phyloP scores from a whole-genome alignment of 1,284 basidiomycete genomes.

The Ustilago sp. region DNA sequence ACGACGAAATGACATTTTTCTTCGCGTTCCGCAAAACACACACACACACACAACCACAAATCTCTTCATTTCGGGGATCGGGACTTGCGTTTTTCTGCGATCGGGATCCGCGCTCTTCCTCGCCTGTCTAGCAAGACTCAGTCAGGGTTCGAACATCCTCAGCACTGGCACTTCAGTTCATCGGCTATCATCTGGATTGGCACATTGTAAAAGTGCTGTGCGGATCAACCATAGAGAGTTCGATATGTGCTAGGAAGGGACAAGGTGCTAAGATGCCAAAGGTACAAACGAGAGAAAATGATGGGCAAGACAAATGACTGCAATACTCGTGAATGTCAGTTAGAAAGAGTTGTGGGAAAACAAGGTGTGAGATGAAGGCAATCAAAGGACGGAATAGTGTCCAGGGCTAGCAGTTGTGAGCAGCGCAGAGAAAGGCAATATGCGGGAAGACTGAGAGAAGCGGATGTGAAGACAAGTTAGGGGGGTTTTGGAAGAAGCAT shows the following conservation, averaged over 20 bases:
- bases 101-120: not conserved
- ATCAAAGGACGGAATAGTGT: no score
- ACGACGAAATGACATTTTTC: conserved; percentile 14
- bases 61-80: not conserved
- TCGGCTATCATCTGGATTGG: no score
- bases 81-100: not conserved
- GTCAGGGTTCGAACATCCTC: no score
- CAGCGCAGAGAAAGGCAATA: not conserved
- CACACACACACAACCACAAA: conserved; percentile 6
- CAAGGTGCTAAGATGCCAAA: not conserved
- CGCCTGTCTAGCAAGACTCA: not conserved
- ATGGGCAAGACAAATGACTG: not conserved
- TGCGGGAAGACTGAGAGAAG: not conserved
- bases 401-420: not conserved
- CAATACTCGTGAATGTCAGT: not conserved
- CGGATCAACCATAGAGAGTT: not conserved
- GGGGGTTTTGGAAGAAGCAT: not conserved
- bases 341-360: not conserved
- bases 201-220: not conserved
- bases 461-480: no score
- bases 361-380: no score
- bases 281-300: not conserved
- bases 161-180: no score
- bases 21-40: conserved; percentile 28
- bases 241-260: not conserved